Percentiles rank a stretch among this genome's conserved stretches.
Evolutionary conservation across 345 rosid species (phyloP).

Genomic region (Adansonia digitata): DNA sequence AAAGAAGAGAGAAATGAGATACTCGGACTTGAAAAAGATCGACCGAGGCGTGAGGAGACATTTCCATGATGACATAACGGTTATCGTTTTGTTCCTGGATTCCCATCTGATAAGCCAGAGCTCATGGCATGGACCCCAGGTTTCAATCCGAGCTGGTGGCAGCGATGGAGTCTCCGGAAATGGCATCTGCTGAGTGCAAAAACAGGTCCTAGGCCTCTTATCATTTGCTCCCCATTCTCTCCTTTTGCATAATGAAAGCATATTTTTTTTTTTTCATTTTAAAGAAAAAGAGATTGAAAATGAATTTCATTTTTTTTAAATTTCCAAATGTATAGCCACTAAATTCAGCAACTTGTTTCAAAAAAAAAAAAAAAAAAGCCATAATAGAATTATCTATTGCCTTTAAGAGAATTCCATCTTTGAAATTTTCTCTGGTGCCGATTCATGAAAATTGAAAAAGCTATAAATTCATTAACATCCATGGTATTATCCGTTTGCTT

Average conservation of each 20-base stretch:
- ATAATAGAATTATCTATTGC: slow-evolving; percentile 6
- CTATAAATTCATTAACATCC: neutral
- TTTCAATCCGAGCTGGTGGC: slow-evolving; percentile 67
- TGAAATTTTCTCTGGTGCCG: neutral
- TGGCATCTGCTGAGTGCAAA: slow-evolving; percentile 23
- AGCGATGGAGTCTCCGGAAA: slow-evolving; percentile 32
- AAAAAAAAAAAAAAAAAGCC: no score
- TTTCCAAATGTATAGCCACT: slow-evolving; percentile 36
- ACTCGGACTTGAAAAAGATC: slow-evolving; percentile 86
- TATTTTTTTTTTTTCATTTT: slow-evolving; percentile 9
- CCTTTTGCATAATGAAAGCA: slow-evolving; percentile 17
- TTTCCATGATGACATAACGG: slow-evolving; percentile 92
- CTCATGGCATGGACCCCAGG: slow-evolving; percentile 36
- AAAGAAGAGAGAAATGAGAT: slow-evolving; percentile 93
- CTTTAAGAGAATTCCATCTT: neutral
- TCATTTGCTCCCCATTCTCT: slow-evolving; percentile 14
- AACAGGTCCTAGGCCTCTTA: slow-evolving; percentile 24
- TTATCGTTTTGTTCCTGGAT: slow-evolving; percentile 76
- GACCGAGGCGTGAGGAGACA: slow-evolving; percentile 95
- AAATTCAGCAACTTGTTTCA: slow-evolving; percentile 16
- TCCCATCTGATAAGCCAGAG: slow-evolving; percentile 42
- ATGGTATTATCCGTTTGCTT: neutral
- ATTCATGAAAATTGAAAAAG: neutral
- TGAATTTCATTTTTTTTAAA: neutral
- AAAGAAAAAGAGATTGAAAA: slow-evolving; percentile 11